Conservation (phyloP, 176 grass and related monocot genomes). For the Avena eriantha region DNA sequence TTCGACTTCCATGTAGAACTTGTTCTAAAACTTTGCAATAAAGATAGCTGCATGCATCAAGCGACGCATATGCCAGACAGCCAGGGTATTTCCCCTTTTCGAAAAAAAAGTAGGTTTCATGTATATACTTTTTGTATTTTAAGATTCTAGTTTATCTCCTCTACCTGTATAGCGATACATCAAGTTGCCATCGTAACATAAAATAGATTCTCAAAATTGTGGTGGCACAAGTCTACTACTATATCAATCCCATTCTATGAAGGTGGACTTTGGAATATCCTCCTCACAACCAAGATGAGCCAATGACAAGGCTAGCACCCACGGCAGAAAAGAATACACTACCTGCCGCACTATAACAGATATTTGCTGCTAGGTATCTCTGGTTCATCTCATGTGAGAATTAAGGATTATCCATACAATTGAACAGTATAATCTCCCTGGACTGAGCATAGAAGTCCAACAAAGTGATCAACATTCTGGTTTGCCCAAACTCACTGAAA, state of each 20-base stretch:
- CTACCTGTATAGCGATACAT: too few relatives aligned
- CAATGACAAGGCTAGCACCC: conserved; percentile 17
- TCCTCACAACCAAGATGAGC: not conserved
- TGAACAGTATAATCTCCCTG: conserved; percentile 10
- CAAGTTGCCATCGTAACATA: too few relatives aligned
- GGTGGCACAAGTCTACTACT: not conserved
- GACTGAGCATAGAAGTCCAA: not conserved
- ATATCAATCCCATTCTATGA: not conserved
- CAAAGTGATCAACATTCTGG: conserved; percentile 5
- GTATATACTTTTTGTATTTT: too few relatives aligned
- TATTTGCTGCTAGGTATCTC: conserved; percentile 15
- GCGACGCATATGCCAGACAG: too few relatives aligned
- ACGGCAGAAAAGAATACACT: conserved; percentile 5
- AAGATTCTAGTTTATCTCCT: too few relatives aligned
- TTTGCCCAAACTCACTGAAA: not conserved
- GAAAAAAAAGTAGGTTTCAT: too few relatives aligned
- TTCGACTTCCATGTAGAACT: too few relatives aligned
- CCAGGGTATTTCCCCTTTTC: too few relatives aligned
- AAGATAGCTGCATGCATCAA: too few relatives aligned
- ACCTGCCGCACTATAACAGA: not conserved
- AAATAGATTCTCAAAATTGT: too few relatives aligned
- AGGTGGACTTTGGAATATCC: conserved; percentile 8
- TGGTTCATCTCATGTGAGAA: not conserved
- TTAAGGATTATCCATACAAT: conserved; percentile 7
- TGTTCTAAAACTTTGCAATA: too few relatives aligned